phyloP scores from a whole-genome alignment of 2,329 filamentous ascomycete genomes.

The Cladosporium colombiae region DNA sequence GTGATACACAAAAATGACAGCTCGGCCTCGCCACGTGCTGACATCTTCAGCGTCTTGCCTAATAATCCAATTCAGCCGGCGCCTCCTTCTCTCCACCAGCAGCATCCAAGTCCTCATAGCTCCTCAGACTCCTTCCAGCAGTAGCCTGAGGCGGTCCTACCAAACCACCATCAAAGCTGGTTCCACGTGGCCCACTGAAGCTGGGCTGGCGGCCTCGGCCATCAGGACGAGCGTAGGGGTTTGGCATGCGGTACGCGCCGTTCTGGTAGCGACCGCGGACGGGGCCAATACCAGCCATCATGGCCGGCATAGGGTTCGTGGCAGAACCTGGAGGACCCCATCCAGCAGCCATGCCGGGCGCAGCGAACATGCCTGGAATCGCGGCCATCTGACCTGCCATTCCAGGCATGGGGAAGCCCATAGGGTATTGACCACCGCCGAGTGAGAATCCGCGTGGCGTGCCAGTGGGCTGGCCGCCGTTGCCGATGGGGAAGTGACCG shows the following conservation, averaged over 20 bases:
- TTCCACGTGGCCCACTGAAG: constrained; percentile 20
- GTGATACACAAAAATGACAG: neutral
- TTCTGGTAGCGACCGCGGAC: constrained; percentile 44
- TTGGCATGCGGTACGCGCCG: constrained; percentile 30
- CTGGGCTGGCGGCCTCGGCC: constrained; percentile 26
- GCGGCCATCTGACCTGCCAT: constrained; percentile 36
- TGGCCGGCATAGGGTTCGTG: constrained; percentile 27
- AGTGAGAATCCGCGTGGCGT: constrained; percentile 92
- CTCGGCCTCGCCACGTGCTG: neutral
- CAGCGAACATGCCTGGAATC: constrained; percentile 46
- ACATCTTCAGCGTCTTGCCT: constrained; percentile 26
- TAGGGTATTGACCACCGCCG: constrained; percentile 56
- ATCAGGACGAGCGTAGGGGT: constrained; percentile 32
- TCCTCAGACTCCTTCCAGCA: constrained; percentile 88
- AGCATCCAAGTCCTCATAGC: constrained; percentile 97
- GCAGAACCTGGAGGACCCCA: constrained; percentile 60
- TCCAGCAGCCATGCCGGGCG: constrained; percentile 49
- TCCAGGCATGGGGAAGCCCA: constrained; percentile 45
- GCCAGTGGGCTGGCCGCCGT: constrained; percentile 66
- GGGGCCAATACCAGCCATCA: constrained; percentile 43
- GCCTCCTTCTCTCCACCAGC: constrained; percentile 50
- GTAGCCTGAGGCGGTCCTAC: constrained; percentile 89
- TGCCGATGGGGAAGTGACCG: constrained; percentile 84
- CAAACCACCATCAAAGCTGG: constrained; percentile 45
- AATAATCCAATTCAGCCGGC: constrained; percentile 89